A percentile compares a stretch with the other conserved stretches of the same genome.
Evolutionary conservation across 1,284 basidiomycete species (phyloP).

Genomic region (Cryptococcus hybrid): DNA sequence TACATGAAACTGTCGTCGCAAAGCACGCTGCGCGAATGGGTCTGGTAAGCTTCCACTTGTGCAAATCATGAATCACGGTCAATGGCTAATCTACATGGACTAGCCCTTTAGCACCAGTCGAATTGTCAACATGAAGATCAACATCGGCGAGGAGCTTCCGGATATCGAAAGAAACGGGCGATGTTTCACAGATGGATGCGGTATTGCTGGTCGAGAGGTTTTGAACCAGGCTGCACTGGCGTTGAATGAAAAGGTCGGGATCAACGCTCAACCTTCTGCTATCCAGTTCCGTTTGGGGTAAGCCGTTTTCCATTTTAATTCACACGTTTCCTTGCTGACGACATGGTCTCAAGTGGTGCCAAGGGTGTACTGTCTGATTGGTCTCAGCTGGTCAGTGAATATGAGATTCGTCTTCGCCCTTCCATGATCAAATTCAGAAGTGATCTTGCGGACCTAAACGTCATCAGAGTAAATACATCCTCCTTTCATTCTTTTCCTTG

Average conservation of each 20-base stretch:
- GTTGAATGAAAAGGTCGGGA: slow-evolving; percentile 26
- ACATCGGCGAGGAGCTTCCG: slow-evolving; percentile 16
- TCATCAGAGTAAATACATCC: slow-evolving; percentile 34
- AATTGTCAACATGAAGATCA: slow-evolving; percentile 31
- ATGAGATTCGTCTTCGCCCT: slow-evolving; percentile 38
- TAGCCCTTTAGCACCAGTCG: slow-evolving; percentile 43
- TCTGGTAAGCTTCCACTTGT: slow-evolving; percentile 16
- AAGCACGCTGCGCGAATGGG: slow-evolving; percentile 48
- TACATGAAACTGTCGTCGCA: slow-evolving; percentile 47
- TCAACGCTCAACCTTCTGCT: slow-evolving; percentile 37
- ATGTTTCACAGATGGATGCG: slow-evolving; percentile 49
- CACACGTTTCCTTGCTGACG: slow-evolving; percentile 2
- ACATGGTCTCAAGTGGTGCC: slow-evolving; percentile 33
- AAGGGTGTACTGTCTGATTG: slow-evolving; percentile 48
- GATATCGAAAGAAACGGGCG: slow-evolving; percentile 29
- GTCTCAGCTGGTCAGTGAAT: slow-evolving; percentile 28
- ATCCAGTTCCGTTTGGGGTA: slow-evolving; percentile 49
- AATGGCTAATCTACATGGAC: not conserved
- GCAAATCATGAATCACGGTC: not conserved
- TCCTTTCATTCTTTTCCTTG: not conserved
- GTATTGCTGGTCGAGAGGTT: slow-evolving; percentile 37
- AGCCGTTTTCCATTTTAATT: slow-evolving; percentile 1
- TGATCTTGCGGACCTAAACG: slow-evolving; percentile 35
- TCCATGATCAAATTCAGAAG: slow-evolving; percentile 48
- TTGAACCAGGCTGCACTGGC: slow-evolving; percentile 38